Evolutionary conservation across 2,329 filamentous ascomycete species (phyloP).

Genomic region (Aureobasidium zeae): DNA sequence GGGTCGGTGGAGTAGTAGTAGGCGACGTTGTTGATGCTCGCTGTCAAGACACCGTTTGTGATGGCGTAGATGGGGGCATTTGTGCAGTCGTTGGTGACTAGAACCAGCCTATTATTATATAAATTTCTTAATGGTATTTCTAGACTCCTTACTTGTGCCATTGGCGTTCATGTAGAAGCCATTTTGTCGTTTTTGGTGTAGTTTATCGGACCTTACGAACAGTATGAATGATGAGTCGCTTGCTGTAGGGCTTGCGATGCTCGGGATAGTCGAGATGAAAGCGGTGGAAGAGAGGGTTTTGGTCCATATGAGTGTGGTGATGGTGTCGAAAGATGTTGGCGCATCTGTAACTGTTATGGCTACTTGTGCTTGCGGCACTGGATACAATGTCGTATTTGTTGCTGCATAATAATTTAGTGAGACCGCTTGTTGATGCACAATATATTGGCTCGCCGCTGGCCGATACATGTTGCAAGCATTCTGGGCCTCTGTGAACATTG

Average conservation of each 20-base stretch:
- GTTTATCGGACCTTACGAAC: slow-evolving; percentile 10
- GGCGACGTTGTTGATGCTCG: slow-evolving; percentile 20
- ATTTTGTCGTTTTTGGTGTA: slow-evolving; percentile 19
- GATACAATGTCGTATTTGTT: slow-evolving; percentile 25
- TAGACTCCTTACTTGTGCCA: too few relatives aligned
- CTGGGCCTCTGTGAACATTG: not conserved
- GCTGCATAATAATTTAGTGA: slow-evolving; percentile 23
- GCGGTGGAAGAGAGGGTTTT: slow-evolving; percentile 5
- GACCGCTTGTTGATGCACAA: slow-evolving; percentile 24
- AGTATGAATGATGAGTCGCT: slow-evolving; percentile 19
- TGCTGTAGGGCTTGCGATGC: not conserved
- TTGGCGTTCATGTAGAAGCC: slow-evolving; percentile 22
- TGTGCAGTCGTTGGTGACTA: slow-evolving; percentile 26
- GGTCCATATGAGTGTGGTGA: slow-evolving; percentile 25
- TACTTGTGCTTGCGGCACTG: slow-evolving; percentile 18
- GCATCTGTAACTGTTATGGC: slow-evolving; percentile 25
- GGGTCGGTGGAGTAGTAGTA: slow-evolving; percentile 25
- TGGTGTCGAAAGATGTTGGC: slow-evolving; percentile 23
- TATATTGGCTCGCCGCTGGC: not conserved
- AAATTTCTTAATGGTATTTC: too few relatives aligned
- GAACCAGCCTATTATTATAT: too few relatives aligned
- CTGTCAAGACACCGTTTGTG: slow-evolving; percentile 22
- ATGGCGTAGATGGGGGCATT: slow-evolving; percentile 24
- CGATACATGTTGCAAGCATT: slow-evolving; percentile 9
- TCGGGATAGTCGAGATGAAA: not conserved